Evolutionary conservation across 75 land plant genomes (phyloP).

Genomic region (Adiantum capillusveneris): DNA sequence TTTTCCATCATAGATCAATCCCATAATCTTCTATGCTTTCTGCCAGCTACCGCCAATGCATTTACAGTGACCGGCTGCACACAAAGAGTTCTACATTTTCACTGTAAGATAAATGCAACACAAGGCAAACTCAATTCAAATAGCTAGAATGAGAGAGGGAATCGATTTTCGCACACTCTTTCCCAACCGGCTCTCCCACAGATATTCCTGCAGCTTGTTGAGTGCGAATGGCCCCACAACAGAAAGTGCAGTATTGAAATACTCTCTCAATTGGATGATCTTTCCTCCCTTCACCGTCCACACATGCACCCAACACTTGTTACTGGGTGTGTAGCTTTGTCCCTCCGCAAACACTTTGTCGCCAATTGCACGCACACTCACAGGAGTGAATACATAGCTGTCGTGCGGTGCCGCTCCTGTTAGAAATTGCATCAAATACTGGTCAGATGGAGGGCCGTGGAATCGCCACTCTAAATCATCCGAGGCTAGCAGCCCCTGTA

Average conservation of each 20-base stretch:
- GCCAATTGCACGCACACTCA: constrained; percentile 20
- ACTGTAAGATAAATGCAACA: too few species aligned
- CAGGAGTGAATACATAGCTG: too few species aligned
- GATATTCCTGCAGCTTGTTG: neutral
- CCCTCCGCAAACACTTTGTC: constrained; percentile 61
- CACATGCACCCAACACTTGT: constrained; percentile 55
- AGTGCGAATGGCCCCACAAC: too few species aligned
- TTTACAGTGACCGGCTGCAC: too few species aligned
- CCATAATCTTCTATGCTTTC: too few species aligned
- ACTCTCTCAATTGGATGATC: constrained; percentile 54
- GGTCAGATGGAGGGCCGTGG: constrained; percentile 82
- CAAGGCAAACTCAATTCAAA: too few species aligned
- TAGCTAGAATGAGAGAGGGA: constrained; percentile 63
- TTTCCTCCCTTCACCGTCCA: constrained; percentile 47
- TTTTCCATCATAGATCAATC: too few species aligned
- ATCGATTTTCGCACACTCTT: constrained; percentile 36
- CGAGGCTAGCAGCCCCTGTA: constrained; percentile 8
- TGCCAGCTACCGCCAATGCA: too few species aligned
- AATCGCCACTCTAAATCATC: constrained; percentile 86
- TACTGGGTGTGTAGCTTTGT: neutral
- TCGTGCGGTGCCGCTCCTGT: constrained; percentile 47
- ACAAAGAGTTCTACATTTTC: too few species aligned
- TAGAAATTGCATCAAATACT: constrained; percentile 72
- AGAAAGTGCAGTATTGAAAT: constrained; percentile 58
- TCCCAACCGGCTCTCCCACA: neutral